These are phyloP conservation scores for Schizonepeta tenuifolia DNA, from an alignment of 257 asterid species.

Conservation along the genomic window DNA sequence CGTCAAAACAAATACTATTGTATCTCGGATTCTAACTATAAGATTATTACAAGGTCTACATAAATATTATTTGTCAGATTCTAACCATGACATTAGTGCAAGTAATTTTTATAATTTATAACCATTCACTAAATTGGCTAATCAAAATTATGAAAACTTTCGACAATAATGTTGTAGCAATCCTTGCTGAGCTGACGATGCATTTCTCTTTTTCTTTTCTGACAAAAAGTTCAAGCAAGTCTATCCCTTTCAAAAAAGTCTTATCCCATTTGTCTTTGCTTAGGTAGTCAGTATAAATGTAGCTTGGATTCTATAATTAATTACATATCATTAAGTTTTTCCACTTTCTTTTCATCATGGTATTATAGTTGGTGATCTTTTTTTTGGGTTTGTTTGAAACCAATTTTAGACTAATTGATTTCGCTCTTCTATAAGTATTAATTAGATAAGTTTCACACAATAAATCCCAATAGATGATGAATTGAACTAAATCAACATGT, in stretches of 20 bases:
- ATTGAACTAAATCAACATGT: neutral
- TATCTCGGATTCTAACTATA: too few species aligned
- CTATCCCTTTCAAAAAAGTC: neutral
- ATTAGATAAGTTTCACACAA: neutral
- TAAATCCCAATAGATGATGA: too few species aligned
- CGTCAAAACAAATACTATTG: too few species aligned
- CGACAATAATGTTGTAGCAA: neutral
- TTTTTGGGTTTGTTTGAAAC: neutral
- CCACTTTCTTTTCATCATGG: neutral
- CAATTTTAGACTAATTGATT: neutral
- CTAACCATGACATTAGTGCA: neutral
- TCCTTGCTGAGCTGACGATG: neutral
- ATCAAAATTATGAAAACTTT: neutral
- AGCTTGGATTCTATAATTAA: too few species aligned
- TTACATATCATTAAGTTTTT: neutral
- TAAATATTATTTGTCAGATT: too few species aligned
- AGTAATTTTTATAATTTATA: neutral
- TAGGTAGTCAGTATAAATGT: too few species aligned
- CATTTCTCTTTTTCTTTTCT: neutral
- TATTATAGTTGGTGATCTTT: neutral
- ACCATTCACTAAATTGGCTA: neutral
- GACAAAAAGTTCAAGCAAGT: neutral
- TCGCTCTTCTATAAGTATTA: neutral
- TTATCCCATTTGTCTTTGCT: too few species aligned
- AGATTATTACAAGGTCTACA: too few species aligned